Evolutionary conservation across 2,329 filamentous ascomycete species (phyloP).

Genomic region (Colletotrichum paranaense): DNA sequence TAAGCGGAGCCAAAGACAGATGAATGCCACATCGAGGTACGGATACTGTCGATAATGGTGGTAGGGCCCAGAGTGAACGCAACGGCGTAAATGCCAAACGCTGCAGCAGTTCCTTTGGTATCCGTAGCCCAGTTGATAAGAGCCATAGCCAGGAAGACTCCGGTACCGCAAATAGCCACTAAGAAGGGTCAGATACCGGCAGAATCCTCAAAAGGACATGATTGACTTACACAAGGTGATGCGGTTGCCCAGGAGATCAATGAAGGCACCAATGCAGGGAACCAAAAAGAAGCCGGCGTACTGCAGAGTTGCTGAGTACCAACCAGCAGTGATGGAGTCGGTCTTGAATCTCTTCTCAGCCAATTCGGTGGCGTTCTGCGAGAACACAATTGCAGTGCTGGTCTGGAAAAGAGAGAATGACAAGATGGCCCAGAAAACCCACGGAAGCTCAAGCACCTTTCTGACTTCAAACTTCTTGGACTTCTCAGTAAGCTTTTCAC

Average conservation of each 20-base stretch:
- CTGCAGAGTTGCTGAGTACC: slow-evolving; percentile 68
- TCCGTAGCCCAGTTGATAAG: slow-evolving; percentile 64
- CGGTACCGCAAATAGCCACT: slow-evolving; percentile 56
- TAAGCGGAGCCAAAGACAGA: slow-evolving; percentile 71
- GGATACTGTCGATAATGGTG: slow-evolving; percentile 69
- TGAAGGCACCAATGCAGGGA: slow-evolving; percentile 64
- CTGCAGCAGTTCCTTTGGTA: slow-evolving; percentile 63
- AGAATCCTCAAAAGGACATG: too few species aligned
- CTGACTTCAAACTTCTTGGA: slow-evolving; percentile 66
- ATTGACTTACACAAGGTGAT: slow-evolving; percentile 50
- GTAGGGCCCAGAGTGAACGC: slow-evolving; percentile 67
- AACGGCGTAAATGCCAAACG: slow-evolving; percentile 70
- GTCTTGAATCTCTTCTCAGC: slow-evolving; percentile 69
- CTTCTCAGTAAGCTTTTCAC: slow-evolving; percentile 69
- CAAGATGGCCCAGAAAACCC: slow-evolving; percentile 68
- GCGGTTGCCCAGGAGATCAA: slow-evolving; percentile 67
- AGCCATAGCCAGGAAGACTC: slow-evolving; percentile 59
- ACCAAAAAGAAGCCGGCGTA: slow-evolving; percentile 69
- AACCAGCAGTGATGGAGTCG: slow-evolving; percentile 66
- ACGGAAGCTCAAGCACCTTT: slow-evolving; percentile 68
- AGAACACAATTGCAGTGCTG: slow-evolving; percentile 64
- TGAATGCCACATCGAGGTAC: slow-evolving; percentile 69
- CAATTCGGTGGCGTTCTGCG: slow-evolving; percentile 69
- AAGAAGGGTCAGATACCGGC: neutral
- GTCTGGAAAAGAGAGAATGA: slow-evolving; percentile 70